Evolutionary conservation across 345 rosid genomes (phyloP), one percentile per base, ranked within the genome.

Genomic region (Rhodamnia rubescens): DNA sequence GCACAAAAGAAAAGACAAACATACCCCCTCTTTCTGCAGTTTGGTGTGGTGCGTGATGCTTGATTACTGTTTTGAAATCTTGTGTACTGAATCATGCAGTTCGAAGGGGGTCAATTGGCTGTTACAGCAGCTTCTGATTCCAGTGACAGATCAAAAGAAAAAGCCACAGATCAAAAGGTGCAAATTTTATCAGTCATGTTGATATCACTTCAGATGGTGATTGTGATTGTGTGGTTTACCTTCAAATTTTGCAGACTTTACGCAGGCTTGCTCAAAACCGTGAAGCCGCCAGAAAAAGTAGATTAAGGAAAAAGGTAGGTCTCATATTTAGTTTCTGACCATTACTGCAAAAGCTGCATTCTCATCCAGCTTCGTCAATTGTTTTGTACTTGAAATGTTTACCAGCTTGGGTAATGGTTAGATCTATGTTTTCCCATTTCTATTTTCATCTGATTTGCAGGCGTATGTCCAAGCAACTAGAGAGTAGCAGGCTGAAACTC

Each of bases 191-290:
- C 29, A 20, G 53, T 26, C 20, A 49, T 51, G n/a, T 82, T 44
- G 21, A 55, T 32, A 51, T 16, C 59, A 51, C 2, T 32, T 24
- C n/a, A 29, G 49, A 82, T 15, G 56, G 56, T 22, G 47, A 27
- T 82, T 85, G 82, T 86, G 64, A 84, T 69, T 74, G 32, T 47
- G 21, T 82, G 61, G 47, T 56, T 82, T 82, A 20, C n/a, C 61
- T 18, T 82, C 47, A 40, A 53, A 81, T 87, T 85, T 83, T 53
- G 54, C 92, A 97, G 98, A 95, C 98, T 3, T 87, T 95, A 82
- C 94, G 98, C 58, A 94, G 98, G 90, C 99, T 97, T 89, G 98
- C 98, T 87, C 99, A 97, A 89, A 97, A 97, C 90, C 98, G 99
- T 24, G 99, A 97, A 92, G 99, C 99, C 59, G 99, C 99, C 50